Base-by-base conservation (phyloP, 805 yeast genomes). In the Lipomyces starkeyi region DNA sequence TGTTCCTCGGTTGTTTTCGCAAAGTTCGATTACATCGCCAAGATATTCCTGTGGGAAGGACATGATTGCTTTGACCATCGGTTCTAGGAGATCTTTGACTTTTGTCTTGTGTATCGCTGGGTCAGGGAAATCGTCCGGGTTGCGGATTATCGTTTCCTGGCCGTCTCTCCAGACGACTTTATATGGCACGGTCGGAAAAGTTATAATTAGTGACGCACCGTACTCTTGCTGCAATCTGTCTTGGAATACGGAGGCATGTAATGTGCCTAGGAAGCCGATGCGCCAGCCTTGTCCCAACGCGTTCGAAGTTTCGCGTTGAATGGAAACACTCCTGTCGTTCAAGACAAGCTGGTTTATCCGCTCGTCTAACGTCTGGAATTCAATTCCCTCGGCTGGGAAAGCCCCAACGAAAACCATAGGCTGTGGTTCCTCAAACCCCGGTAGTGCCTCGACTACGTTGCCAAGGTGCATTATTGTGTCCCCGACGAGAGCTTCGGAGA, bases 371-470 rank as follows among this genome's bases (percentile, higher is more conserved):
- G 86, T 89, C 69, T 91, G 90, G 78, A 94, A 94, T 74, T 94
- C 97, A 0, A 89, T 85, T 3, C 97, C 97, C 75, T 94, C 97
- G 0, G 97, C 95, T 0, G 99, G 98, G 74, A 92, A 94, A 0
- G 98, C 99, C 14, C 98, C 98, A 60, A 94, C 96, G 77, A 94
- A 95, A 17, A 94, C 98, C 98, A 95, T 95, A 0, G 98, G 97
- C 78, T 95, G 93, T 0, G 97, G 93, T 74, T 92, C 97, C 78
- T 93, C 98, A 78, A 94, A 95, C 0, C 98, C 98, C 0, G 96
- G 97, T 32, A 94, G 82, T 1, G 97, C 89, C 70, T 88, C 91
- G 1, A 90, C 87, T 43, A 83, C 83, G 1, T 73, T 73, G n/a
- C 67, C 65, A 13, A 81, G 80, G 65, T 85, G 87, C 84, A 87